These are phyloP conservation scores for Myriosclerotinia curreyana DNA, from an alignment of 2,329 filamentous ascomycete genomes.

Conservation along the genomic window DNA sequence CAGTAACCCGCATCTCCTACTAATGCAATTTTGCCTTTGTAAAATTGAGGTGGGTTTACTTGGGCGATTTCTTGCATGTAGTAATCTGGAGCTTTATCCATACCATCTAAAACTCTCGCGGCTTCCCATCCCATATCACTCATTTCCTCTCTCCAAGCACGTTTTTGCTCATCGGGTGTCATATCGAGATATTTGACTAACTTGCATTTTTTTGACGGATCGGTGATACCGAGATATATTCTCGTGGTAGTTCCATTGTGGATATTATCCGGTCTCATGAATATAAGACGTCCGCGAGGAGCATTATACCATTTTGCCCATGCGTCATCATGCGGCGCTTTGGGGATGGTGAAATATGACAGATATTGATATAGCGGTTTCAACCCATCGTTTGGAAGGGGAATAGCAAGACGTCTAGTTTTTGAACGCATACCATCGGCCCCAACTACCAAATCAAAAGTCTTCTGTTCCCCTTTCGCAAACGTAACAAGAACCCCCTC, in stretches of 20 bases:
- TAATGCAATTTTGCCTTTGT: conserved; percentile 44
- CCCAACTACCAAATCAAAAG: conserved; percentile 47
- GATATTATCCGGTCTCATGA: conserved; percentile 3
- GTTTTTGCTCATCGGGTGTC: conserved; percentile 1
- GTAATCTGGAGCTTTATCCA: conserved; percentile 42
- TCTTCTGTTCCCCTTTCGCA: neutral
- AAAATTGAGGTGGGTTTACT: conserved; percentile 44
- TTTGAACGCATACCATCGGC: conserved; percentile 49
- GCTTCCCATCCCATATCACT: conserved; percentile 43
- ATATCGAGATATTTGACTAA: neutral
- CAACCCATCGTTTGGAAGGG: conserved; percentile 41
- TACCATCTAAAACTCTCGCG: conserved; percentile 40
- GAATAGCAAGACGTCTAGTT: conserved; percentile 46
- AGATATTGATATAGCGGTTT: conserved; percentile 41
- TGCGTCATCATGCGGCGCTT: conserved; percentile 37
- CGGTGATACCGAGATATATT: conserved; percentile 7
- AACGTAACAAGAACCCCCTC: conserved; percentile 1
- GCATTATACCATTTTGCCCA: conserved; percentile 17
- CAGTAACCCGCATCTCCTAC: conserved; percentile 53
- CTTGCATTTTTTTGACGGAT: neutral
- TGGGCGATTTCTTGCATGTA: conserved; percentile 43
- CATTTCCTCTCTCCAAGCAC: neutral
- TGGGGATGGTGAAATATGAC: conserved; percentile 44
- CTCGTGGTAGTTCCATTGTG: neutral
- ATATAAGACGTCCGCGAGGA: neutral